Base-by-base conservation (phyloP, 257 asterid species). In the Linaria vulgaris region DNA sequence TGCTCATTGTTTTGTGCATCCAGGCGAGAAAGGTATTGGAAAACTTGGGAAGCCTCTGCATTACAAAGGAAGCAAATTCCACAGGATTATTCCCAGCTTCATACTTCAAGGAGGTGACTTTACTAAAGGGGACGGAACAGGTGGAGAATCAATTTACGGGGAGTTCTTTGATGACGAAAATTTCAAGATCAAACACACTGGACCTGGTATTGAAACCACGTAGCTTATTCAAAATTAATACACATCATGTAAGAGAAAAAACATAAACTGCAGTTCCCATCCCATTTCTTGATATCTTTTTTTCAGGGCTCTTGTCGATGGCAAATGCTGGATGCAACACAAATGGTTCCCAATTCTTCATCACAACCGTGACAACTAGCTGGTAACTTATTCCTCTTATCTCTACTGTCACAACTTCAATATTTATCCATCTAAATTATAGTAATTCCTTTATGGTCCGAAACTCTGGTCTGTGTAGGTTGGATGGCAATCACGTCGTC, bases 31-130 rank as follows among this genome's bases (percentile, higher is more conserved):
- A 50, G 98, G 98, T 12, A 16, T 74, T 25, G 98, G 96, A 56
- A 82, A 83, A 78, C 76, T 77, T 8, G 96, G 98, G 67, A 88
- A 86, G 74, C 84, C 92, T 74, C 90, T 91, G 64, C 95, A 91
- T 79, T 91, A 63, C 86, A 91, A 85, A 80, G 92, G 96, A 67
- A 88, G 96, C 80, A 22, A 57, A 48, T 83, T 91, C 80, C 98
- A 88, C 39, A 79, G 97, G 74, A 88, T 91, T 43, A 91, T 91
- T 57, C 98, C 98, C 20, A 88, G 92, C 81, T 91, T 91, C 79
- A 91, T 91, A 97, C 45, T 88, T 71, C 98, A 86, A 82, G 97
- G 98, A 37, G 98, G 98, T 48, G 98, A 86, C 79, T 91, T 91
- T 69, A 91, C 98, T 62, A 90, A 77, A 9, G 96, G 96, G n/a